phyloP scores from a whole-genome alignment of 805 yeast species.

The Wickerhamomyces sydowiorum region DNA sequence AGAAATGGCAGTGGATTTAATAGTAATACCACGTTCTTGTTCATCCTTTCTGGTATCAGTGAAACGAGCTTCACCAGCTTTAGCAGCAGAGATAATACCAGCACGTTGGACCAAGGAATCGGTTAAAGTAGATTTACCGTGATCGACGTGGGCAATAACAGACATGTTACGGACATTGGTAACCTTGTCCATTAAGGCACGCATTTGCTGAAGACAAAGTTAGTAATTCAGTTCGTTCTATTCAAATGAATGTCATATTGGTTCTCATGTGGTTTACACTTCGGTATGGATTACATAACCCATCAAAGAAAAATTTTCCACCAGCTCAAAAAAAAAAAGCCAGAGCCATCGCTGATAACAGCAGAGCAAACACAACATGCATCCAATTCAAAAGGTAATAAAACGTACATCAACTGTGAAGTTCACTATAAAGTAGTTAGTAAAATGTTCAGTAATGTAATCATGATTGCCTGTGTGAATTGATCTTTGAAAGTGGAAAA shows the following conservation, averaged over 20 bases:
- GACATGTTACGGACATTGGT: constrained; percentile 99
- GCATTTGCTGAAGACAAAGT: constrained; percentile 64
- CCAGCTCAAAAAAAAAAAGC: background rate
- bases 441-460: constrained; percentile 1
- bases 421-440: constrained; percentile 32
- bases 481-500: too few species aligned
- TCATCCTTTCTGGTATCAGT: constrained; percentile 99
- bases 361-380: background rate
- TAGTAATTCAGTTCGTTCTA: constrained; percentile 7
- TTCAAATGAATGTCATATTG: background rate
- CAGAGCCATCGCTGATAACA: background rate
- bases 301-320: background rate
- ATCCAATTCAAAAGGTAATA: background rate
- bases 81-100: constrained; percentile 99
- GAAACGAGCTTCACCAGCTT: constrained; percentile 99
- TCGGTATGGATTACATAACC: background rate
- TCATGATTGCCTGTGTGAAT: background rate
- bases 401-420: constrained; percentile 49
- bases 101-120: constrained; percentile 99
- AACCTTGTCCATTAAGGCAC: constrained; percentile 98
- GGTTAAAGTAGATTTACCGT: constrained; percentile 99
- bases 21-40: constrained; percentile 99
- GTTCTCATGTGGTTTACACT: background rate
- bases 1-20: constrained; percentile 98
- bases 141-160: constrained; percentile 99